Evolutionary conservation across 1,139 yeast genomes (phyloP), one percentile per base, ranked within the genome.

Genomic region (Magnusiomyces ingens): DNA sequence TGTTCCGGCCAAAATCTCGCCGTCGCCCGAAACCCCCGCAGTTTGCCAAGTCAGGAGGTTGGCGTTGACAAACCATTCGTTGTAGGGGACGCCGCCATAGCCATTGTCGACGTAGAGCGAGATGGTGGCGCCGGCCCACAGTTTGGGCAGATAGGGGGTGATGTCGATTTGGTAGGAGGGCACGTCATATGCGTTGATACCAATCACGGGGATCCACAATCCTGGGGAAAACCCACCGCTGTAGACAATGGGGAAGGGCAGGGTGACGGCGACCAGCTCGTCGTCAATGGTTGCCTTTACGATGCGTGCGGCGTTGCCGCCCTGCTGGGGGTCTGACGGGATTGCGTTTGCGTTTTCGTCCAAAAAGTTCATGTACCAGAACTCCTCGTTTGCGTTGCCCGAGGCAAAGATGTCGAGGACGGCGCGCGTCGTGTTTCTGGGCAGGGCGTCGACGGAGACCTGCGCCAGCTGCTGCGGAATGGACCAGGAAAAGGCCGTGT

Each of bases 171-270:
- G 82, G 59, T 84, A 74, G 2, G 84, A 74, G 18, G 80, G 82
- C 35, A 88, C 72, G 66, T 88, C 94, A 68, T 82, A 87, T 0
- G 95, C 85, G 57, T 81, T 77, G 29, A 77, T 75, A 2, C 87
- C 81, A 13, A 88, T 95, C 55, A 85, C 80, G 2, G 95, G 87
- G 45, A 77, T 74, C 96, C 96, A 88, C 51, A 86, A 70, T 1
- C 84, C 75, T 2, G 95, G 95, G 1, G 89, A 79, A 38, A 84
- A 70, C 1, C 95, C 95, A 12, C 95, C 95, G 1, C 94, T 81
- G 68, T 76, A 87, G 29, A 87, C 75, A 3, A 81, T 78, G 1
- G 74, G 74, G 57, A 61, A 70, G 2, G 76, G 76, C 42, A 67
- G 66, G 59, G 64, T 68, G 26, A 64, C 58, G 1, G 72, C 75